These are phyloP conservation scores for Oleoguttula mirabilis DNA, from an alignment of 495 filamentous ascomycete species.

Conservation along the genomic window DNA sequence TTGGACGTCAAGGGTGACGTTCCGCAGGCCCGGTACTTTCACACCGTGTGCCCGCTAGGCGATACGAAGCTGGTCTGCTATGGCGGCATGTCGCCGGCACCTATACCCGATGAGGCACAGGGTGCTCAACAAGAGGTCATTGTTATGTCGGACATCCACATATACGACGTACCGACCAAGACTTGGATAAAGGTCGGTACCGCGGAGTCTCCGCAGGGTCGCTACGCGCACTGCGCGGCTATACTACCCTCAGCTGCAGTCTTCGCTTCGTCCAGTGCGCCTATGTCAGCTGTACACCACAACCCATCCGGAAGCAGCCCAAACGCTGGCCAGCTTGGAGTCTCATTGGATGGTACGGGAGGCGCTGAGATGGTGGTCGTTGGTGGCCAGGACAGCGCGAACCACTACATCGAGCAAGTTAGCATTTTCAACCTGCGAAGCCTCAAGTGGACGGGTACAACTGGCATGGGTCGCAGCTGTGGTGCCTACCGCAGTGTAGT, in stretches of 20 bases:
- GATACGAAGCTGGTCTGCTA: constrained; percentile 96
- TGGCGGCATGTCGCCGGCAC: constrained; percentile 87
- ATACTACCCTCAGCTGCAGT: constrained; percentile 78
- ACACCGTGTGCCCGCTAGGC: constrained; percentile 83
- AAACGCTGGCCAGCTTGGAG: constrained; percentile 74
- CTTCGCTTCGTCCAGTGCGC: constrained; percentile 71
- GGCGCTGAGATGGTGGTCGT: constrained; percentile 97
- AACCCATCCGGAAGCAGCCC: constrained; percentile 69
- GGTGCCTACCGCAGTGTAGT: constrained; percentile 95
- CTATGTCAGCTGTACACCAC: constrained; percentile 74
- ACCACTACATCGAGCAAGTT: constrained; percentile 96
- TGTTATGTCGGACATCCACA: constrained; percentile 96
- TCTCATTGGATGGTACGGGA: constrained; percentile 76
- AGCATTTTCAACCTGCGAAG: constrained; percentile 97
- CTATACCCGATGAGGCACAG: constrained; percentile 31
- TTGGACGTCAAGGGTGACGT: constrained; percentile 73
- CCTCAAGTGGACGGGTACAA: constrained; percentile 86
- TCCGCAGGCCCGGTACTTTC: constrained; percentile 87
- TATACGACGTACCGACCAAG: constrained; percentile 77
- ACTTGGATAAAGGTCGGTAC: constrained; percentile 70
- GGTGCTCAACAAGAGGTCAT: constrained; percentile 79
- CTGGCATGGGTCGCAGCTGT: constrained; percentile 72
- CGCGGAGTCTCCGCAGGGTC: constrained; percentile 73
- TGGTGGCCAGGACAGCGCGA: constrained; percentile 91
- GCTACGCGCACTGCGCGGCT: constrained; percentile 93